These are phyloP conservation scores for Populus euphratica DNA, from an alignment of 345 rosid genomes.

Conservation along the genomic window DNA sequence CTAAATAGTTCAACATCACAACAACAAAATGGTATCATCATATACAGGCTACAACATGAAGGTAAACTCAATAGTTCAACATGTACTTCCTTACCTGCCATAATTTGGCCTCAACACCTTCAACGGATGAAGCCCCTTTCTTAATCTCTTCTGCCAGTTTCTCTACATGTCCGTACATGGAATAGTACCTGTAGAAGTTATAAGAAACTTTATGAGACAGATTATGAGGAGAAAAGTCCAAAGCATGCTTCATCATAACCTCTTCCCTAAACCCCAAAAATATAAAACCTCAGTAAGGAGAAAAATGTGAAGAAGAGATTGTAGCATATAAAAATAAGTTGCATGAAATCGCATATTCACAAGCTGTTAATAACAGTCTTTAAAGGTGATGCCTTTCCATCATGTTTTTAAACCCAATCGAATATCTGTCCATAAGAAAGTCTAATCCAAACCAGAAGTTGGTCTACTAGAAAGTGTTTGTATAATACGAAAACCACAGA, in stretches of 20 bases:
- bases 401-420: neutral
- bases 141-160: constrained; percentile 83
- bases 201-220: constrained; percentile 10
- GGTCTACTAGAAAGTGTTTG: neutral
- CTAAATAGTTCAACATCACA: constrained; percentile 3
- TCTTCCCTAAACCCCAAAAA: too few relatives aligned
- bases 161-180: constrained; percentile 97
- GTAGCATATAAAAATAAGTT: neutral
- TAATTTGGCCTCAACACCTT: constrained; percentile 89
- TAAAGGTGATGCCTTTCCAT: neutral
- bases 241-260: too few relatives aligned
- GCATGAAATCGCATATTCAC: neutral
- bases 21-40: constrained; percentile 3
- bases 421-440: neutral
- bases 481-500: neutral
- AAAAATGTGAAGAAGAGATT: neutral
- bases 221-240: neutral
- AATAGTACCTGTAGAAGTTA: constrained; percentile 63
- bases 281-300: neutral
- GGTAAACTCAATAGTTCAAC: constrained; percentile 2
- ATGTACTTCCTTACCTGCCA: constrained; percentile 63
- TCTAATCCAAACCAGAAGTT: neutral
- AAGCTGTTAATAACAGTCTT: neutral
- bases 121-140: constrained; percentile 91
- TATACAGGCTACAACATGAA: neutral